Percentiles rank a stretch among this genome's conserved stretches.
phyloP scores from a whole-genome alignment of 371 early-diverging fungal genomes.

The Rhizopus sp. region DNA sequence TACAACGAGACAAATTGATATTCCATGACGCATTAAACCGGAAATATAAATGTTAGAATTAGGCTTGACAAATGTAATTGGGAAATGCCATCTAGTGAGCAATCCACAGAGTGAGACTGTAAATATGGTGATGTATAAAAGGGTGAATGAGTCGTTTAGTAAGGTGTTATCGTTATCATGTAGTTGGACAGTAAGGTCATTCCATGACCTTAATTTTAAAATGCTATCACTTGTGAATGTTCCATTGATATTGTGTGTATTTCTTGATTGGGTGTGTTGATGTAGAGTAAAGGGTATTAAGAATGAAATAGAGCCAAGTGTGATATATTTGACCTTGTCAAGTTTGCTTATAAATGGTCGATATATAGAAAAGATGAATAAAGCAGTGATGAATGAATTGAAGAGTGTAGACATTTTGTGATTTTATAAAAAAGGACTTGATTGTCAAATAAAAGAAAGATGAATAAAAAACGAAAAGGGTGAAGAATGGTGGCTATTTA shows the following conservation, averaged over 20 bases:
- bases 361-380: constrained; percentile 31
- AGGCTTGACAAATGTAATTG: constrained; percentile 32
- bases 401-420: constrained; percentile 27
- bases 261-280: constrained; percentile 34
- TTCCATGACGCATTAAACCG: constrained; percentile 23
- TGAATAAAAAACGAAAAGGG: neutral
- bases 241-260: constrained; percentile 18
- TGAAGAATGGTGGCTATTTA: neutral
- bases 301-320: constrained; percentile 37
- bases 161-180: neutral
- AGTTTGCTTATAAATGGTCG: constrained; percentile 45
- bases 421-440: neutral
- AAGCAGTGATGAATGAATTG: constrained; percentile 37
- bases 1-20: constrained; percentile 18
- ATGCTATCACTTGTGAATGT: neutral
- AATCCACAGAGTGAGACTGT: constrained; percentile 36
- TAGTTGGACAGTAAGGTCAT: constrained; percentile 9
- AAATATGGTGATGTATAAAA: constrained; percentile 41
- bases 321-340: constrained; percentile 35
- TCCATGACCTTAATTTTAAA: constrained; percentile 17
- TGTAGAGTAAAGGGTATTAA: constrained; percentile 32
- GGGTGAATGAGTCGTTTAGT: constrained; percentile 28
- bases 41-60: constrained; percentile 13
- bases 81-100: constrained; percentile 39
- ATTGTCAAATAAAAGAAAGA: neutral